Evolutionary conservation across 2,329 filamentous ascomycete species (phyloP), one percentile per base, ranked within the genome.

Genomic region (Elsinoe perseae): DNA sequence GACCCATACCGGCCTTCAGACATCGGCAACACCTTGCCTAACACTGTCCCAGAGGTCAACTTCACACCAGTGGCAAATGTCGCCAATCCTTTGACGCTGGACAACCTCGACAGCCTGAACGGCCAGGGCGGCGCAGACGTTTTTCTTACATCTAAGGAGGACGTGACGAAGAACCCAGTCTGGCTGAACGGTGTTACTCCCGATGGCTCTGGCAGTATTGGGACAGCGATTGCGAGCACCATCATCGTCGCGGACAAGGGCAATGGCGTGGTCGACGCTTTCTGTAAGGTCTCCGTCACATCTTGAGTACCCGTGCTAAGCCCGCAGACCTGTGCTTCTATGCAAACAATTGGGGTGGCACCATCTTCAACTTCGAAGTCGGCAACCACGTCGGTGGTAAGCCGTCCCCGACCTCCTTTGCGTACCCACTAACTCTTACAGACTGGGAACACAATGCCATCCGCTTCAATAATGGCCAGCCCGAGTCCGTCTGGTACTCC

Each of bases 381-480:
- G 73, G 73, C 9, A 76, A 83, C 64, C 83, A 86, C 65, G 78
- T 86, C 27, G 83, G 83, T 7, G 80, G 76, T 76, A 68, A 56
- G 65, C 32, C n/a, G 5, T n/a, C 60, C 62, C 58, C 10, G 8
- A 20, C 12, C 12, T 28, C 34, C 21, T 2, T 1, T 7, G 16
- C 3, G 12, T 16, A 8, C 20, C 5, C 12, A 34, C 30, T 56
- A 16, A 53, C 20, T 36, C 27, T 54, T 16, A 6, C 50, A 54
- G 59, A 64, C 38, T 78, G 77, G 81, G 82, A 85, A 64, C 82
- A 85, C 66, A 82, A 79, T 56, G 84, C 84, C 81, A 73, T 87
- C 28, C 81, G 83, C 9, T 87, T 87, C 67, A 53, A 72, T 14
- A 72, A 83, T 55, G 79, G 79, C 8, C 60, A 63, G 1, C 83